Evolutionary conservation across 78 protist genomes (phyloP), one percentile per base, ranked within the genome.

Genomic region (slime mould (Dictyostelium discoideum)): DNA sequence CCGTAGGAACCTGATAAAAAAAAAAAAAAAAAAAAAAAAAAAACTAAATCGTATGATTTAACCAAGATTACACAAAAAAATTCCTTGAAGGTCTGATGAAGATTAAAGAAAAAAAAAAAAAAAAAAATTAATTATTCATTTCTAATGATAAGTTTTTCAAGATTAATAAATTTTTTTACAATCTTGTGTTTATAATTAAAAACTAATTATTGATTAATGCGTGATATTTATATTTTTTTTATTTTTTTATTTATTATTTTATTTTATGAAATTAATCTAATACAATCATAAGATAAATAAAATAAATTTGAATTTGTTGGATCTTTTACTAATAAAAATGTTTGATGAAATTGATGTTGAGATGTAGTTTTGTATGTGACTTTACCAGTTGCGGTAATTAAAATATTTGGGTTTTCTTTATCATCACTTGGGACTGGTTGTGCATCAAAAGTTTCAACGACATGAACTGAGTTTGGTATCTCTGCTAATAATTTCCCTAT

Each of bases 251-350:
- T 74, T 74, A 16, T 54, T 32, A 2, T 29, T 74, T 73, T 54
- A 3, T 81, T 29, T 89, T 73, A 73, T 14, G 86, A 90, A 37
- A 63, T 90, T 42, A 90, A 83, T 72, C 95, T 80, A 57, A 90
- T 46, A 14, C 95, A 90, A 82, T 90, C 95, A 48, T 37, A 65
- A 18, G 83, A 54, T 24, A 90, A 14, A 73, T 50, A 90, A 57
- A 82, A 72, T 42, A 60, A 50, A 3, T 81, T 73, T 39, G 86
- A 65, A 42, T 57, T 88, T n/a, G 79, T 46, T 82, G 82, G 88
- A 39, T 80, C 95, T 82, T 90, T 90, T 24, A 24, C 26, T 32
- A 90, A 69, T 13, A 82, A 74, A n/a, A 90, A 82, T 42, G 95
- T 90, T 48, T 90, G 95, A 22, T 90, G 87, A 18, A 90, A 90